These are phyloP conservation scores for Pythium dissotocum DNA, from an alignment of 352 stramenopile genomes.

Conservation along the genomic window DNA sequence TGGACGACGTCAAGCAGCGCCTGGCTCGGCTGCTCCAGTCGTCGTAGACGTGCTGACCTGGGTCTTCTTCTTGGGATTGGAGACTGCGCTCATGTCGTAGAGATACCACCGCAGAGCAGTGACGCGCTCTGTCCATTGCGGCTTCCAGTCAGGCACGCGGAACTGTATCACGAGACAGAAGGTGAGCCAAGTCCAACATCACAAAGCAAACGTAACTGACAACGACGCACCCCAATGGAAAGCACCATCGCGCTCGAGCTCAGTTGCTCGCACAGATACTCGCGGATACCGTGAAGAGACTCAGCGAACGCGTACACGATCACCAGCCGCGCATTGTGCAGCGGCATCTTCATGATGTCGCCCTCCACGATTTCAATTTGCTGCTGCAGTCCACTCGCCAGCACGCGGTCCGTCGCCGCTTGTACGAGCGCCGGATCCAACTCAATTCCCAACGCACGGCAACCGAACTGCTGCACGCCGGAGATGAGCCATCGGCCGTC, in stretches of 20 bases:
- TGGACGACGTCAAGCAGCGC: constrained; percentile 68
- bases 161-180: constrained; percentile 42
- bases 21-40: constrained; percentile 47
- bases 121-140: constrained; percentile 50
- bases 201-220: background rate
- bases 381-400: constrained; percentile 27
- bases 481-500: constrained; percentile 80
- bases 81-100: constrained; percentile 46
- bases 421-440: constrained; percentile 56
- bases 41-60: constrained; percentile 2
- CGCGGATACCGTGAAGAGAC: constrained; percentile 62
- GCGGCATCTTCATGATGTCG: constrained; percentile 60
- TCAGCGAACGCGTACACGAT: constrained; percentile 87
- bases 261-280: constrained; percentile 50
- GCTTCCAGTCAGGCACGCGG: constrained; percentile 68
- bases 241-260: constrained; percentile 45
- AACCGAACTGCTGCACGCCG: constrained; percentile 55
- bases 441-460: constrained; percentile 70
- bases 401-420: constrained; percentile 32
- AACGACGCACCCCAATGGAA: constrained; percentile 71
- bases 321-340: constrained; percentile 57
- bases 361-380: constrained; percentile 50
- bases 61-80: background rate
- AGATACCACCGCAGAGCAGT: constrained; percentile 73
- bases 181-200: background rate